Evolutionary conservation across 331 rosid species (phyloP).

Genomic region (Stylosanthes scabra): DNA sequence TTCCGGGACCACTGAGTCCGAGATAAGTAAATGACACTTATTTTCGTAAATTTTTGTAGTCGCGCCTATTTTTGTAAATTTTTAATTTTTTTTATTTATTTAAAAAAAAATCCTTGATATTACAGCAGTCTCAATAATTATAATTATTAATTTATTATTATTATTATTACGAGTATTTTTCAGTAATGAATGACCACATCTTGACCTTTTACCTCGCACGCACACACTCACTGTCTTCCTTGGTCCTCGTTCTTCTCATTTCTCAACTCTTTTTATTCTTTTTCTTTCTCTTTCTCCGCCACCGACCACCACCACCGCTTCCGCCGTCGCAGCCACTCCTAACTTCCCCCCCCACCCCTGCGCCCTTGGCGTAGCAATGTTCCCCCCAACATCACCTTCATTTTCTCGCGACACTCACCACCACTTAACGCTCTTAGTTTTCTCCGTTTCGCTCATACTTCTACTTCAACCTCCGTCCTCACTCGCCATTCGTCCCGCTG

Average conservation of each 20-base stretch:
- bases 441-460: constrained; percentile 42
- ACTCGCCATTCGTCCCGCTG: constrained; percentile 53
- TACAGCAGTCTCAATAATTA: neutral
- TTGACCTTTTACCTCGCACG: constrained; percentile 41
- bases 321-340: constrained; percentile 12
- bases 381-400: constrained; percentile 33
- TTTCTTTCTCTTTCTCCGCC: constrained; percentile 12
- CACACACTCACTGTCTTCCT: neutral
- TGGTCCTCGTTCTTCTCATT: constrained; percentile 37
- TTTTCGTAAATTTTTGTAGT: too few species aligned
- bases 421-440: constrained; percentile 35
- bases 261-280: constrained; percentile 12
- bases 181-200: constrained; percentile 41
- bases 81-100: too few species aligned
- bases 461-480: constrained; percentile 52
- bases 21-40: too few species aligned
- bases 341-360: constrained; percentile 13
- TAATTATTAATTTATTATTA: too few species aligned
- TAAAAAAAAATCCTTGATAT: too few species aligned
- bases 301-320: constrained; percentile 4
- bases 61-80: too few species aligned
- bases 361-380: constrained; percentile 62
- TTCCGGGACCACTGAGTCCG: too few species aligned
- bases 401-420: constrained; percentile 3
- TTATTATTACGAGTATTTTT: constrained; percentile 1